These are phyloP conservation scores for Tulasnella calospora DNA, from an alignment of 768 basidiomycete genomes.

Conservation along the genomic window DNA sequence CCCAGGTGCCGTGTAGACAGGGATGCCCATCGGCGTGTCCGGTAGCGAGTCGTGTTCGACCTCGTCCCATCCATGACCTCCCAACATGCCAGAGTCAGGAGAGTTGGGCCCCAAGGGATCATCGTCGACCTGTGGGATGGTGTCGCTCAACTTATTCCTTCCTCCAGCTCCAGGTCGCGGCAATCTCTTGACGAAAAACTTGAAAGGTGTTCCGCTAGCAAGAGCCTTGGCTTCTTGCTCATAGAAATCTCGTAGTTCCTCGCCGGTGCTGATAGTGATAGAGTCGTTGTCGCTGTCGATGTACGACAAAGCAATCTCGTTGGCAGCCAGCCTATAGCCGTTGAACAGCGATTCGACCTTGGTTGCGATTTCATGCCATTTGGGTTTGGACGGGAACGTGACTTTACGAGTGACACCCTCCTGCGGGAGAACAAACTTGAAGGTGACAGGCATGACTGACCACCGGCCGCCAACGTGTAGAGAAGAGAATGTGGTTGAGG, in stretches of 20 bases:
- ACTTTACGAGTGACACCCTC: slow-evolving; percentile 58
- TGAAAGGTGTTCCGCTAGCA: slow-evolving; percentile 40
- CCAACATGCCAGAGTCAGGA: slow-evolving; percentile 18
- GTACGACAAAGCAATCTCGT: slow-evolving; percentile 64
- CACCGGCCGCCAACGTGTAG: slow-evolving; percentile 37
- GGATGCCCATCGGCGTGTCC: background rate
- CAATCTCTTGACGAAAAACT: slow-evolving; percentile 50
- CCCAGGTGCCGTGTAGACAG: background rate
- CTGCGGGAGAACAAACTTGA: slow-evolving; percentile 57
- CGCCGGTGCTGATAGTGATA: slow-evolving; percentile 69
- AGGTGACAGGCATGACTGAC: slow-evolving; percentile 31
- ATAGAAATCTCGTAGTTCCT: slow-evolving; percentile 74
- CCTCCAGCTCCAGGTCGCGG: background rate
- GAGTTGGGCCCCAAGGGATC: background rate
- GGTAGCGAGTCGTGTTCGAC: background rate
- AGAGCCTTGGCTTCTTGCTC: slow-evolving; percentile 30
- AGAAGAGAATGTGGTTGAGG: slow-evolving; percentile 41
- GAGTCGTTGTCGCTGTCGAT: slow-evolving; percentile 68
- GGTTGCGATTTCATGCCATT: slow-evolving; percentile 54
- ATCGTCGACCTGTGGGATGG: slow-evolving; percentile 1
- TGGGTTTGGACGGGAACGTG: slow-evolving; percentile 48
- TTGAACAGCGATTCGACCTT: slow-evolving; percentile 53
- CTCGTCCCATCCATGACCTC: background rate
- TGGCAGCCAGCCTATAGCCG: slow-evolving; percentile 44
- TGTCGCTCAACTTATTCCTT: background rate